Conservation (phyloP, 2,329 filamentous ascomycete genomes). For the Pseudogymnoascus sp. region DNA sequence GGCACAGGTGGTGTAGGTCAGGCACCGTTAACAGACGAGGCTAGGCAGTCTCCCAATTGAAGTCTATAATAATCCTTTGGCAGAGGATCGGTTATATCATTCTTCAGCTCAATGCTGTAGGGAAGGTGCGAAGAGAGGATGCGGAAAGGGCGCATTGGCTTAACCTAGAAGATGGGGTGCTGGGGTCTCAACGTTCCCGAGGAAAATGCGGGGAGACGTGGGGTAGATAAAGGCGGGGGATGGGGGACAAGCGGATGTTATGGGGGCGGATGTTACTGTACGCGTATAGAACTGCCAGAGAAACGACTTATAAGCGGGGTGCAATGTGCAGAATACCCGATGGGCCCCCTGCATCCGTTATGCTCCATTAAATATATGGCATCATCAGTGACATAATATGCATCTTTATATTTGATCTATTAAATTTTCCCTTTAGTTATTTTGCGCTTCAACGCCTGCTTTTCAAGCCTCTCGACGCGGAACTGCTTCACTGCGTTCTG, state of each 20-base stretch:
- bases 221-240: not conserved
- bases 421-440: slow-evolving; percentile 6
- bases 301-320: not conserved
- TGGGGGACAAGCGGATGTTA: not conserved
- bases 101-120: not conserved
- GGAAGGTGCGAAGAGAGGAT: not conserved
- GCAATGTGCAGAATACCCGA: not conserved
- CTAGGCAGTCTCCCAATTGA: not conserved
- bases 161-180: not conserved
- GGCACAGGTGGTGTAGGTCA: not conserved
- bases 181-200: not conserved
- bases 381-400: not conserved
- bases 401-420: not conserved
- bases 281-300: not conserved
- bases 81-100: not conserved
- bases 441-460: slow-evolving; percentile 10
- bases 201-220: not conserved
- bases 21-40: not conserved
- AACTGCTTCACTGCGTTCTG: slow-evolving; percentile 11
- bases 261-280: not conserved
- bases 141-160: not conserved
- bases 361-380: not conserved
- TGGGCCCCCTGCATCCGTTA: not conserved
- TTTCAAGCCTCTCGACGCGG: slow-evolving; percentile 9
- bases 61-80: not conserved